Percentiles rank a stretch among this genome's conserved stretches.
phyloP scores from a whole-genome alignment of 805 yeast species.

The Peterozyma toletana region DNA sequence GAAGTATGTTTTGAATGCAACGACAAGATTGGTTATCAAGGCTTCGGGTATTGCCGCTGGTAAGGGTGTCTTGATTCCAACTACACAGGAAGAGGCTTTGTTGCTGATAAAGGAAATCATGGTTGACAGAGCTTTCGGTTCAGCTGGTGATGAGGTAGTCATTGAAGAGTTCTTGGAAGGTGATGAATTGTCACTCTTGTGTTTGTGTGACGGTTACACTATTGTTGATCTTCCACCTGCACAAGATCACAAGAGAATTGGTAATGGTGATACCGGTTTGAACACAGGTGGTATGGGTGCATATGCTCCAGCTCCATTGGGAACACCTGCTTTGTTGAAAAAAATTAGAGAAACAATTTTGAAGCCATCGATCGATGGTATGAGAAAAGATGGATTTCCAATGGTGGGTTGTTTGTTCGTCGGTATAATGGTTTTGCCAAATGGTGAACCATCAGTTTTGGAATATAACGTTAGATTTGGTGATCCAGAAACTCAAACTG shows the following conservation, averaged over 20 bases:
- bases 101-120: constrained; percentile 81
- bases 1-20: constrained; percentile 59
- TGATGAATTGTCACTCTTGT: constrained; percentile 89
- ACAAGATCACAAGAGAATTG: constrained; percentile 95
- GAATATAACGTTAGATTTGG: constrained; percentile 98
- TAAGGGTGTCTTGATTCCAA: constrained; percentile 94
- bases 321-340: constrained; percentile 64
- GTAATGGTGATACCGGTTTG: constrained; percentile 88
- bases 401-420: constrained; percentile 94
- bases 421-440: constrained; percentile 84
- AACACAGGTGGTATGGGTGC: constrained; percentile 99
- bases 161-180: constrained; percentile 96
- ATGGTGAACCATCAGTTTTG: constrained; percentile 81
- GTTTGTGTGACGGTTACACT: constrained; percentile 91
- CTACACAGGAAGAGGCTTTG: constrained; percentile 74
- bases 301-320: constrained; percentile 96
- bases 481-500: constrained; percentile 98
- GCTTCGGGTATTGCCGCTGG: constrained; percentile 99
- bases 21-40: constrained; percentile 75
- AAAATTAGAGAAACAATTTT: constrained; percentile 70
- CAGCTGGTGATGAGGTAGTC: constrained; percentile 92
- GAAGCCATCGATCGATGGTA: constrained; percentile 89
- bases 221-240: constrained; percentile 91
- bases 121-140: constrained; percentile 84
- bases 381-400: constrained; percentile 93